Evolutionary conservation across 2,329 filamentous ascomycete genomes (phyloP), one percentile per base, ranked within the genome.

Genomic region (Hypomyces rosellus): DNA sequence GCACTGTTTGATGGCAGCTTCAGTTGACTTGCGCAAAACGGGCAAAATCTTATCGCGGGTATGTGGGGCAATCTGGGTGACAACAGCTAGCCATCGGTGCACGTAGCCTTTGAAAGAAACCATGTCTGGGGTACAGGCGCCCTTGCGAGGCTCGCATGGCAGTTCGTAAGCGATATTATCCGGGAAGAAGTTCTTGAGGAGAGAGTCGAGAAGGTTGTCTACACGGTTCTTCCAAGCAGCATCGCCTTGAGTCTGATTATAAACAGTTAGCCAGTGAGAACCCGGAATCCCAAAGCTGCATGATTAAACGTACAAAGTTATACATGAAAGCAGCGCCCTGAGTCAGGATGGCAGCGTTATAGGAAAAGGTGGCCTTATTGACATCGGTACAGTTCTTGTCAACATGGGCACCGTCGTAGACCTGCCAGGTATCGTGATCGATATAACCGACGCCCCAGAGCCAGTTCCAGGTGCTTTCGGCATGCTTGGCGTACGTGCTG

Each of bases 91-190:
- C 81, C 84, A 87, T 38, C 82, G 77, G 57, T 82, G 75, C 15
- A 88, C 71, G 51, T 84, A 83, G 37, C 84, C 85, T 67, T 88
- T 88, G 77, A 86, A 90, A 2, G 81, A 80, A 53, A 80, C 67
- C 74, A 89, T 86, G 59, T 92, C 88, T 44, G 78, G 74, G 51
- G 84, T 84, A 71, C 88, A 92, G 16, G 69, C 75, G 18, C 62
- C 68, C 3, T 74, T 69, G 25, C 63, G 59, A 34, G 62, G 59
- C 57, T 89, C 86, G 68, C 88, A 92, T 12, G 81, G 73, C 3
- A 80, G 68, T 65, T 92, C 88, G 50, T 71, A 81, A 58, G 86
- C 81, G 56, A 85, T 73, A 39, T 75, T 75, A 13, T 79, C 66
- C 39, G 72, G 72, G 68, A 81, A 81, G 66, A 82, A 82, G 53